A percentile compares a stretch with the other conserved stretches of the same genome.
Evolutionary conservation across 495 filamentous ascomycete species (phyloP).

Genomic region (Ramalina intermedia): DNA sequence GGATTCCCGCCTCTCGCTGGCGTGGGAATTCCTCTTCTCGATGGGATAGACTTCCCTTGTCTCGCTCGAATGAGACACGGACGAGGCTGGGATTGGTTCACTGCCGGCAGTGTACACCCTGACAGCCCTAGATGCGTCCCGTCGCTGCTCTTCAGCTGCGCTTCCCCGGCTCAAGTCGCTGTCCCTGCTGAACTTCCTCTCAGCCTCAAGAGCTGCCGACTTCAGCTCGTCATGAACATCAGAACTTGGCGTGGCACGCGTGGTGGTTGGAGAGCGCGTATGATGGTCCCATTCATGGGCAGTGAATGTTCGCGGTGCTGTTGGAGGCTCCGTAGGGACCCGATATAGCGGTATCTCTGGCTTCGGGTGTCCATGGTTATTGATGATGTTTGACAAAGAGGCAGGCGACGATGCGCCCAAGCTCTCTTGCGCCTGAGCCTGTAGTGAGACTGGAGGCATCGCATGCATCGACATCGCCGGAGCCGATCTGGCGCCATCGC

Average conservation of each 20-base stretch:
- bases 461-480: neutral
- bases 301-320: neutral
- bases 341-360: neutral
- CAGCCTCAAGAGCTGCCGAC: conserved; percentile 1
- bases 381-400: neutral
- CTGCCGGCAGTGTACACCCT: conserved; percentile 7
- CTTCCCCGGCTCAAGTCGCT: neutral
- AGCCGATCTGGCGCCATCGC: conserved; percentile 1
- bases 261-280: neutral
- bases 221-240: conserved; percentile 2
- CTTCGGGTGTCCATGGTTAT: neutral
- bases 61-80: neutral
- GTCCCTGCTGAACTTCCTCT: neutral
- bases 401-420: neutral
- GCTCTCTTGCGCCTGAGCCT: neutral
- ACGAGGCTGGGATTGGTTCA: neutral
- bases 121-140: neutral
- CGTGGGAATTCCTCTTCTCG: no score
- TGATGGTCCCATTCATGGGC: conserved; percentile 2
- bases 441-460: neutral
- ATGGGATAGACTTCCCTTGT: no score
- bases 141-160: neutral
- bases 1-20: no score
- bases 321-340: neutral
- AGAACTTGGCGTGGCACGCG: neutral